These are phyloP conservation scores for Tardiomyces digboiensis DNA, from an alignment of 1,139 yeast species.

Conservation along the genomic window DNA sequence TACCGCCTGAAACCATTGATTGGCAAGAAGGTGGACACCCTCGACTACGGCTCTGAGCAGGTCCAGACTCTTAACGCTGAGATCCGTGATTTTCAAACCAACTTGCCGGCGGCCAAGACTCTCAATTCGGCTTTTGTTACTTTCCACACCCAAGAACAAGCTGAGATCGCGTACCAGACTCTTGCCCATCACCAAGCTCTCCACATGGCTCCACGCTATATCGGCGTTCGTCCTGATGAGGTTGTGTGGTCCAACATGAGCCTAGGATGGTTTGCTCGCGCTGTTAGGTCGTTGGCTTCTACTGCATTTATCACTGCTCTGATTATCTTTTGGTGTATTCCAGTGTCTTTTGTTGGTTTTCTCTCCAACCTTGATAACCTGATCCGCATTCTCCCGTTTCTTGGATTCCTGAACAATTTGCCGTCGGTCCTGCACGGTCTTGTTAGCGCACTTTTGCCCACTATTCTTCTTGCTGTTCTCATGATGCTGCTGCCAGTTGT, in stretches of 20 bases:
- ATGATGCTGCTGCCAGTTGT: constrained; percentile 81
- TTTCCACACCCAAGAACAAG: constrained; percentile 78
- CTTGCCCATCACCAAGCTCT: constrained; percentile 56
- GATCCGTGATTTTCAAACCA: constrained; percentile 49
- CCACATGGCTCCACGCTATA: constrained; percentile 49
- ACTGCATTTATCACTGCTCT: constrained; percentile 44
- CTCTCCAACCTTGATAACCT: constrained; percentile 70
- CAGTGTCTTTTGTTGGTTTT: constrained; percentile 90
- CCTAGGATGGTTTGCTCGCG: constrained; percentile 76
- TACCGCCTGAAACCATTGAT: constrained; percentile 53
- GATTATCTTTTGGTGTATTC: constrained; percentile 85
- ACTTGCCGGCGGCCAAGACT: constrained; percentile 32
- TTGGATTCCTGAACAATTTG: constrained; percentile 58
- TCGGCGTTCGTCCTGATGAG: constrained; percentile 71
- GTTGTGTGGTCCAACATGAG: constrained; percentile 83
- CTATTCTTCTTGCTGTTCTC: constrained; percentile 68
- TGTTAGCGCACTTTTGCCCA: constrained; percentile 80
- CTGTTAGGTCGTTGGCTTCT: constrained; percentile 51
- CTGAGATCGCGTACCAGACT: constrained; percentile 84
- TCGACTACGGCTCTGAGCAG: constrained; percentile 57
- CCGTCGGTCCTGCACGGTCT: constrained; percentile 66
- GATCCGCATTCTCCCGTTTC: constrained; percentile 35
- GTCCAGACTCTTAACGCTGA: constrained; percentile 60
- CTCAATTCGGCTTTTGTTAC: constrained; percentile 68
- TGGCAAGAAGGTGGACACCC: constrained; percentile 82